These are phyloP conservation scores for Xerocomus cyaneibrunnescens DNA, from an alignment of 1,284 basidiomycete species.

Conservation along the genomic window DNA sequence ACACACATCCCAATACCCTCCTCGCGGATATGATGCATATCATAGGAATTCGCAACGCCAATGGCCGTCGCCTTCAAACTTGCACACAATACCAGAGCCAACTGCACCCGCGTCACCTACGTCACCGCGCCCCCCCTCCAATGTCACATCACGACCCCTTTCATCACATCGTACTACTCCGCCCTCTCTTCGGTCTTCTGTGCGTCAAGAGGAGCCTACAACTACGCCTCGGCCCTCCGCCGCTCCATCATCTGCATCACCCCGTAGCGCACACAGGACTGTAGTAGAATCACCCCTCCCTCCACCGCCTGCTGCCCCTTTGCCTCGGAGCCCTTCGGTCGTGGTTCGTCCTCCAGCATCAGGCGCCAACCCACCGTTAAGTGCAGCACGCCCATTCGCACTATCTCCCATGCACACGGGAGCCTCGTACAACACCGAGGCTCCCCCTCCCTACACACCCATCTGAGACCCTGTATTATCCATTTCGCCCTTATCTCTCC, in stretches of 20 bases:
- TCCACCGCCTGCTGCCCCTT: not conserved
- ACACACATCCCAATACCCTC: constrained; percentile 7
- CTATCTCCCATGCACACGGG: constrained; percentile 18
- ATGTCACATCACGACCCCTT: not conserved
- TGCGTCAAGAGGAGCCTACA: not conserved
- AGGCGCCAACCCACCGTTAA: not conserved
- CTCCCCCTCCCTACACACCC: constrained; percentile 31
- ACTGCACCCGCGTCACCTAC: not conserved
- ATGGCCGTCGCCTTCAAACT: not conserved
- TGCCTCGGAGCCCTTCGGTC: not conserved
- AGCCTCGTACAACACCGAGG: constrained; percentile 10
- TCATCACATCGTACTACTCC: not conserved
- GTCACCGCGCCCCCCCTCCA: not conserved
- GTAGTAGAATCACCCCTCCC: not conserved
- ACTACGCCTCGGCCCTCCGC: not conserved
- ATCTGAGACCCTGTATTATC: constrained; percentile 7
- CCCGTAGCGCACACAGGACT: not conserved
- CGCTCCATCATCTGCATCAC: not conserved
- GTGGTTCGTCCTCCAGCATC: not conserved
- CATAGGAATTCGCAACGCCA: not conserved
- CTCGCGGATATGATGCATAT: not conserved
- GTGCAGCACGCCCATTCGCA: not conserved
- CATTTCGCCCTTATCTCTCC: not conserved
- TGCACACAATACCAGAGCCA: not conserved
- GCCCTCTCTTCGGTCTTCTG: constrained; percentile 1